Evolutionary conservation across 495 filamentous ascomycete species (phyloP), one percentile per base, ranked within the genome.

Genomic region (Lasiosphaeria miniovina): DNA sequence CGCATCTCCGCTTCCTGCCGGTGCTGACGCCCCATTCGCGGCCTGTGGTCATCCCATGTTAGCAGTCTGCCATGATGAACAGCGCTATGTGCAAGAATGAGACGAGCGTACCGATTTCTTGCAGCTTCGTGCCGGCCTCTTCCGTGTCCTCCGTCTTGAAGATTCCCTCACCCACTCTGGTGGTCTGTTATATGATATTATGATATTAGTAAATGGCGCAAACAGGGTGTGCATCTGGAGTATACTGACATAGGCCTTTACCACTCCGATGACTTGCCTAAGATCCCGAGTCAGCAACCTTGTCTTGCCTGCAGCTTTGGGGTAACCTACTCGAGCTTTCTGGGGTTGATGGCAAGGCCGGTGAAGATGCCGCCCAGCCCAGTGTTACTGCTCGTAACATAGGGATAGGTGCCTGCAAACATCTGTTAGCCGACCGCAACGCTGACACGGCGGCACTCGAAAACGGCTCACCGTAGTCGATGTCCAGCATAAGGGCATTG

Each of bases 121-220:
- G 78, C 6, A 82, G 73, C 54, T 77, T 76, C 12, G 36, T 65
- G 48, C 75, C 71, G 11, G 52, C 62, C 55, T 78, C 82, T 65
- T 88, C 89, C 51, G 86, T 69, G 62, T 90, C 86, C 68, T 96
- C 93, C 3, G 88, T 90, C 46, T 90, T 90, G 77, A 97, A 94
- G 6, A 90, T 89, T 6, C 93, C 93, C 17, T 82, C 86, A 52
- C 88, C 88, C 38, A 91, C 89, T 60, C 90, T 85, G 36, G 83
- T 90, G 49, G 85, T 88, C 62, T 66, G 33, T 14, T 15, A 17
- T 15, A 40, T 9, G 56, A 52, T 43, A 17, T 54, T 40, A 54
- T 31, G 40, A 11, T 17, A 17, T 49, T 34, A 54, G 62, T 15
- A 46, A 38, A n/a, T 31, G 40, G 34, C 9, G 12, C 36, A 40